phyloP scores from a whole-genome alignment of 2,329 filamentous ascomycete species.

The Pochonia chlamydosporia region DNA sequence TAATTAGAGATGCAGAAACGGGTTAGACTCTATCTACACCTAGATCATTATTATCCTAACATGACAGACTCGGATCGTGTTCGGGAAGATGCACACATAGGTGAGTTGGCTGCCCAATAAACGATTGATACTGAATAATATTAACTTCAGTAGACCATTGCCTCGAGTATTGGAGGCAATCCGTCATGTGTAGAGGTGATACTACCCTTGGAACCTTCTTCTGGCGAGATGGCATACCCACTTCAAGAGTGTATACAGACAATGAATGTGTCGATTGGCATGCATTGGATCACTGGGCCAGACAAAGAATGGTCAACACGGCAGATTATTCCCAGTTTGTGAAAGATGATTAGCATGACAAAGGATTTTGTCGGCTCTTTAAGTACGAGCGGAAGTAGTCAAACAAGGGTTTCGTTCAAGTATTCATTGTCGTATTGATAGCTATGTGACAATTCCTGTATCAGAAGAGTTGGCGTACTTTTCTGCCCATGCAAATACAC shows the following conservation, averaged over 20 bases:
- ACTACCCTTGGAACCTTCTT: constrained; percentile 1
- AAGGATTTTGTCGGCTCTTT: no score
- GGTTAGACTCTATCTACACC: not conserved
- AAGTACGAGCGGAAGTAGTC: no score
- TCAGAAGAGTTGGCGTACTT: no score
- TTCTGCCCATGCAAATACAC: not conserved
- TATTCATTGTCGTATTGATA: no score
- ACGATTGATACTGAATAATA: no score
- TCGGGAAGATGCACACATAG: not conserved
- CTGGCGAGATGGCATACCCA: constrained; percentile 2
- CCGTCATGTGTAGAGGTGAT: constrained; percentile 3
- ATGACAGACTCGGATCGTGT: not conserved
- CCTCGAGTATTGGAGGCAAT: constrained; percentile 4
- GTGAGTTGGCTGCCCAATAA: not conserved
- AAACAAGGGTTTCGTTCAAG: no score
- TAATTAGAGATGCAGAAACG: no score
- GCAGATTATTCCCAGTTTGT: constrained; percentile 4
- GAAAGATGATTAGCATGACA: no score
- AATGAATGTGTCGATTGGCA: constrained; percentile 3
- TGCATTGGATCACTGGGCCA: not conserved
- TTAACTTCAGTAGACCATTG: constrained; percentile 3
- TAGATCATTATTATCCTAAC: constrained; percentile 3
- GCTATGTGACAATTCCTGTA: no score
- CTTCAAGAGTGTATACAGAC: constrained; percentile 5
- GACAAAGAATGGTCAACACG: constrained; percentile 3